A percentile compares a stretch with the other conserved stretches of the same genome.
These are phyloP conservation scores for Phytophthora colocasiae DNA, from an alignment of 352 stramenopile genomes.

Conservation along the genomic window DNA sequence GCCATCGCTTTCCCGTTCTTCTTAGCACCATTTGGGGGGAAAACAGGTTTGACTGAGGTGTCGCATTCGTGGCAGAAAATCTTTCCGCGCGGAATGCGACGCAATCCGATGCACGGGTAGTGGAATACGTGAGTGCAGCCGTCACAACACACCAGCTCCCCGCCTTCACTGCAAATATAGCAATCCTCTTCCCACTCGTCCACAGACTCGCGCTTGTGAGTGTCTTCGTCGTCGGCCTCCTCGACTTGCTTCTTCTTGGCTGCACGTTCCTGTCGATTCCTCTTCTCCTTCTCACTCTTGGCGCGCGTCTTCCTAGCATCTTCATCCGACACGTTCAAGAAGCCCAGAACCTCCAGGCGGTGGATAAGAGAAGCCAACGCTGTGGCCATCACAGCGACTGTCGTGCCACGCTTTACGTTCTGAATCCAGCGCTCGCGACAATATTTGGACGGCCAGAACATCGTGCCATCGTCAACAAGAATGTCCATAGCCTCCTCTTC, in stretches of 20 bases:
- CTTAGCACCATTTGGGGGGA: slow-evolving; percentile 37
- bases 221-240: slow-evolving; percentile 57
- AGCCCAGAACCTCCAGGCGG: slow-evolving; percentile 68
- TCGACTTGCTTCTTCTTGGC: slow-evolving; percentile 73
- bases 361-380: slow-evolving; percentile 74
- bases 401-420: slow-evolving; percentile 59
- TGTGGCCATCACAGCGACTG: slow-evolving; percentile 62
- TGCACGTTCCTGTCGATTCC: slow-evolving; percentile 69
- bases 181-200: slow-evolving; percentile 93
- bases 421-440: slow-evolving; percentile 78
- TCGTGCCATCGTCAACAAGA: slow-evolving; percentile 60
- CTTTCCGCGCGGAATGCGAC: slow-evolving; percentile 83
- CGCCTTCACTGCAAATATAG: slow-evolving; percentile 85
- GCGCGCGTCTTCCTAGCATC: slow-evolving; percentile 58
- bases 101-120: slow-evolving; percentile 80
- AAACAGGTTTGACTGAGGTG: slow-evolving; percentile 69
- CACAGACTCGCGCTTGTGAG: slow-evolving; percentile 51
- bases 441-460: slow-evolving; percentile 77
- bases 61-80: slow-evolving; percentile 88
- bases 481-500: slow-evolving; percentile 69
- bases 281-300: slow-evolving; percentile 79
- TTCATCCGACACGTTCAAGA: slow-evolving; percentile 63
- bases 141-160: slow-evolving; percentile 91
- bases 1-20: slow-evolving; percentile 21
- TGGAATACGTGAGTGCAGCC: slow-evolving; percentile 94